Evolutionary conservation across 75 land plant species (phyloP), one percentile per base, ranked within the genome.

Genomic region (Picea glauca): DNA sequence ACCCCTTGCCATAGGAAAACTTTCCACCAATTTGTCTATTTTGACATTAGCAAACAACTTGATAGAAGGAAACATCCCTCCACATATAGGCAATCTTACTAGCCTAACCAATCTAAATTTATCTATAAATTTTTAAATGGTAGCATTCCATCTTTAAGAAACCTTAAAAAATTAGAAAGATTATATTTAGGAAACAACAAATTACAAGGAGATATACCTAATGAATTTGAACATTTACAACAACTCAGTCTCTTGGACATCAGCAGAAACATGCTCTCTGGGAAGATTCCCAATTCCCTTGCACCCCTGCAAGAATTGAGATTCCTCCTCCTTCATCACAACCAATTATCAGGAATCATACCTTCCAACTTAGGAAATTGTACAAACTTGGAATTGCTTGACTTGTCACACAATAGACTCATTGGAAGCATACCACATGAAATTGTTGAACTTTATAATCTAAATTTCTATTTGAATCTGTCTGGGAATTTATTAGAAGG

Each of bases 151-250:
- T 13, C 35, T 57, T 72, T 90, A 14, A 79, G 62, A 43, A 87
- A 83, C 57, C 81, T 89, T 75, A 81, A 79, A 6, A 63, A 61
- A 3, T 58, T 80, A 50, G 46, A 26, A 5, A 2, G 9, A 17
- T 60, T 86, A 0, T 7, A 18, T 35, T 15, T 92, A 7, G 72
- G 78, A 3, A 58, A 63, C 57, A 92, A 92, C 74, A 66, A 43
- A 6, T 80, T 92, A 18, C 30, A 56, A 38, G 94, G 93, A 31
- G 20, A 30, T 43, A 79, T 92, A 15, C 95, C 89, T 23, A 63
- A 76, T 75, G 82, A 80, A 60, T 77, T 90, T 62, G 91, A 87
- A 60, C 81, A 83, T n/a, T 77, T 82, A 13, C 85, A 83, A 56
- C 38, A 74, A n/a, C 80, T 90, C 3, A 62, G 20, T 5, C n/a